Evolutionary conservation across 2,329 filamentous ascomycete species (phyloP), one percentile per base, ranked within the genome.

Genomic region (Fusarium dimerum): DNA sequence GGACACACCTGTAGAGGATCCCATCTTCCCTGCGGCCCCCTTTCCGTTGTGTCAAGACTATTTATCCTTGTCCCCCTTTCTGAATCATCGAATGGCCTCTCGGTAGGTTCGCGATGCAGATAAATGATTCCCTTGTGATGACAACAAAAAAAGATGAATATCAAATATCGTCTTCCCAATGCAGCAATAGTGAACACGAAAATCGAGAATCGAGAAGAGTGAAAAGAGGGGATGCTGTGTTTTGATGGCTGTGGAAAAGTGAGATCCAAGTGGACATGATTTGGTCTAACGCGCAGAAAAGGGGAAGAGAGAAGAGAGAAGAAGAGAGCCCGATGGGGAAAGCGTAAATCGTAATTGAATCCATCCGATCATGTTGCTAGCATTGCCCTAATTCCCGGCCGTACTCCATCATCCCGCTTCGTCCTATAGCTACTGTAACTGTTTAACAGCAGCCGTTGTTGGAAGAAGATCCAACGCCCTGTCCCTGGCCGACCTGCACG

Each of bases 401-500:
- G 55, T 66, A 64, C 56, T 65, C 59, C 58, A 50, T 56, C 61
- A 65, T 65, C 60, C 60, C 64, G 60, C 55, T 62, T 63, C 61
- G 52, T 60, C 52, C 53, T 40, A 55, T 47, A 47, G 56, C 50
- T 13, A 53, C 29, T 45, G 47, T 16, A 47, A 15, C 48, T 51
- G 54, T 81, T 80, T 95, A 97, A 81, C 92, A 97, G 85, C 92
- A 97, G 73, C 90, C 87, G 70, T 89, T 87, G 71, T 84, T 90
- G 66, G 89, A 90, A 66, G 88, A 88, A 68, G 86, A 89, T 74
- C 95, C 90, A 64, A 99, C 93, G 67, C 92, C 92, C 76, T 96
- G 92, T 70, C 94, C 94, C 72, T 92, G 89, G 54, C 92, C 90
- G 68, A 99, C 94, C 73, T 96, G 92, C 67, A 99, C 92, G 67